Evolutionary conservation across 345 rosid species (phyloP), one percentile per base, ranked within the genome.

Genomic region (Gossypium raimondii): DNA sequence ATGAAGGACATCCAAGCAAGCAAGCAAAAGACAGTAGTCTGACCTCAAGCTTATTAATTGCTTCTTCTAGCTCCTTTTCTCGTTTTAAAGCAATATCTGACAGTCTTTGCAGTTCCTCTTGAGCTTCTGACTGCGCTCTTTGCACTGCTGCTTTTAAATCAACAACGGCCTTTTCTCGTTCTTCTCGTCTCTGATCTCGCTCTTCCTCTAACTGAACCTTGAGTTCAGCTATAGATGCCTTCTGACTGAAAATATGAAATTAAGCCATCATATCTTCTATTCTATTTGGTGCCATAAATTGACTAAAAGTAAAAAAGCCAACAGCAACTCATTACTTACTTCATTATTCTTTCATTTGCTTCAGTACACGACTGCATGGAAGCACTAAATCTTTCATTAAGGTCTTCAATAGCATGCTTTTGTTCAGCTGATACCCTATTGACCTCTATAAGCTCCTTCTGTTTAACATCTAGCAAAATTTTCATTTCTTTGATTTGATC

Each of bases 41-140:
- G 17, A 91, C 98, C 92, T 91, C 93, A 78, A 93, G 92, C 86
- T 88, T 95, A 79, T 83, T 88, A 72, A 93, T 91, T 76, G 86
- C 85, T 86, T 90, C 91, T 79, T 87, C 91, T 76, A 87, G 93
- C 76, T 91, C 97, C 75, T 78, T 83, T 84, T 91, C 94, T 62
- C 79, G 91, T 81, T 78, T 88, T 74, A 80, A 79, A 52, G 93
- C 90, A 70, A 83, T 82, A 85, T 88, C 87, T 63, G 96, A 82
- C 55, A 80, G 61, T 66, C 87, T 85, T 80, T 90, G 90, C 77
- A 87, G n/a, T 81, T 93, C 98, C 73, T 85, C 94, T 78, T 88
- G 91, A 75, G 89, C 88, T 79, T 89, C 96, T 63, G 73, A 68
- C 80, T 88, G 99, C 73, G 86, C 88, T 88, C 82, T 90, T 81